These are phyloP conservation scores for Phytophthora citrophthora DNA, from an alignment of 352 stramenopile species.

Conservation along the genomic window DNA sequence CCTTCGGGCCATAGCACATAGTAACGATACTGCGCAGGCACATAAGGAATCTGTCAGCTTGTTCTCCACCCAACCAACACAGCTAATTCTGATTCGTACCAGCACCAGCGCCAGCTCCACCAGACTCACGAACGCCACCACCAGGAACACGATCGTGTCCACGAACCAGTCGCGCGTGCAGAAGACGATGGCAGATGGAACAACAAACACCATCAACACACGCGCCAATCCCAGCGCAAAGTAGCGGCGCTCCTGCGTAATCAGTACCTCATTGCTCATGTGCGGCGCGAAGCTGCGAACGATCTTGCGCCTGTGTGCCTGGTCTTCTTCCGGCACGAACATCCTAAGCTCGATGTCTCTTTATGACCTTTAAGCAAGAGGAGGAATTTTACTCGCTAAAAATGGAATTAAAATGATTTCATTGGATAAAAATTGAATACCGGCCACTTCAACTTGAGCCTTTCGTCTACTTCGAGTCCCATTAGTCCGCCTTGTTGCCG, in stretches of 20 bases:
- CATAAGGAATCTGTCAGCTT: conserved; percentile 19
- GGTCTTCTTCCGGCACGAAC: conserved; percentile 42
- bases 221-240: conserved; percentile 60
- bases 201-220: conserved; percentile 57
- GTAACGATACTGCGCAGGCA: conserved; percentile 63
- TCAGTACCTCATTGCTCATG: conserved; percentile 57
- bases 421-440: conserved; percentile 41
- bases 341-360: conserved; percentile 21
- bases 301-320: conserved; percentile 75
- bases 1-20: conserved; percentile 79
- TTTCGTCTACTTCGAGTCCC: conserved; percentile 9
- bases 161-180: conserved; percentile 61
- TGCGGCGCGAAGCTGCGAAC: conserved; percentile 77
- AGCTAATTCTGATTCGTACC: conserved; percentile 32
- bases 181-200: conserved; percentile 56
- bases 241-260: conserved; percentile 59
- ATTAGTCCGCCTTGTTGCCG: conserved; percentile 29
- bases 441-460: conserved; percentile 28
- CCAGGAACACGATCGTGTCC: conserved; percentile 64
- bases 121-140: conserved; percentile 58
- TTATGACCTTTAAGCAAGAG: not conserved
- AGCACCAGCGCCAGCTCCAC: conserved; percentile 59
- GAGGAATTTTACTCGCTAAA: no score
- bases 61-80: not conserved
- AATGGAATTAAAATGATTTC: not conserved